Base-by-base conservation (phyloP, 2,329 filamentous ascomycete species). In the Nakataea oryzae region DNA sequence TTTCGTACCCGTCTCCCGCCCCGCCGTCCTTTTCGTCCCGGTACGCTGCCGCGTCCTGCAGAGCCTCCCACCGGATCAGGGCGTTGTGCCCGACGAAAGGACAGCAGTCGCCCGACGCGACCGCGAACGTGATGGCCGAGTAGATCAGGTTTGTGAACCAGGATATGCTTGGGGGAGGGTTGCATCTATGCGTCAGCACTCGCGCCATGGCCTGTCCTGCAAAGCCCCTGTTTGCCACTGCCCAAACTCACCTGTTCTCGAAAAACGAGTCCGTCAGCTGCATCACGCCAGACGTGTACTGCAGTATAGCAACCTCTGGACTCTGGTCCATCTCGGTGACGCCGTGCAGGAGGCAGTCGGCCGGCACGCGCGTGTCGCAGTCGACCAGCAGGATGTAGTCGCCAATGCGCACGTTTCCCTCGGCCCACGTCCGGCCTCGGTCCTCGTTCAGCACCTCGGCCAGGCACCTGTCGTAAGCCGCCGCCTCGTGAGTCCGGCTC, bases 61-160 rank as follows among this genome's bases (percentile, higher is more conserved):
- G 63, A 26, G 74, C 73, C 60, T 60, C 55, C 89, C 89, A 91
- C 27, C 89, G 81, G 17, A 91, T 76, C 64, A 91, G 84, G 1
- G 89, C 88, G 69, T 91, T 91, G 76, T 91, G 89, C 0, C 89
- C 89, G 64, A 91, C 89, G 67, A 91, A 91, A 0, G 87, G 88
- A 0, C 88, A 86, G 8, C 88, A 83, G 61, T 92, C 89, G 5
- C 89, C 89, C 60, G 84, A 87, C 8, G 85, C 83, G 30, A 91
- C 87, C 26, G 85, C 83, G 69, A 86, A 91, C 29, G 82, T 79
- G 68, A 91, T 91, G 41, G 86, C 83, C 0, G 84, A 86, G 75
- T 91, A 93, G 67, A 92, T 85, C 60, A 92, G 80, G 69, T 91
- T 86, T 55, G 89, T 92, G 75, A 92, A 91, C 76, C 88, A 92